Conservation (phyloP, 306 rosid genomes). For the Malus sylvestris region DNA sequence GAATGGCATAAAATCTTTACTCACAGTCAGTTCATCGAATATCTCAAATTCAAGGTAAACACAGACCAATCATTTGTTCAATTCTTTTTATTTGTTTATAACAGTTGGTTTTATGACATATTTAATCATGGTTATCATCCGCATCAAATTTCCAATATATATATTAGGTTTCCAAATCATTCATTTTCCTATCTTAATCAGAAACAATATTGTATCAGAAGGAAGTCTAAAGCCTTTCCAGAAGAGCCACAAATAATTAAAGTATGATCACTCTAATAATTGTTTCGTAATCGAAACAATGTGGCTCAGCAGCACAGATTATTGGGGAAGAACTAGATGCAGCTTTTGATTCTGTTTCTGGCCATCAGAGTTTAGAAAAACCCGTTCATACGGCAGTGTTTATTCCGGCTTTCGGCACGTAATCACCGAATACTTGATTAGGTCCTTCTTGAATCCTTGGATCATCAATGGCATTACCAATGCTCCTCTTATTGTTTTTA, state of each 20-base stretch:
- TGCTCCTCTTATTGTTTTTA: constrained; percentile 78
- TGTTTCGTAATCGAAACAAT: neutral
- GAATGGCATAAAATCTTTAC: too few relatives aligned
- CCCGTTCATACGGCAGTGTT: neutral
- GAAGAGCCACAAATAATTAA: neutral
- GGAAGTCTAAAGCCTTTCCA: neutral
- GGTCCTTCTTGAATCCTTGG: constrained; percentile 68
- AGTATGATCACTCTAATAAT: neutral
- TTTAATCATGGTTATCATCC: too few relatives aligned
- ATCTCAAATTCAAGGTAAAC: too few relatives aligned
- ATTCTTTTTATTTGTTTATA: too few relatives aligned
- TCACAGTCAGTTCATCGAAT: too few relatives aligned
- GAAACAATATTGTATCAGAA: neutral
- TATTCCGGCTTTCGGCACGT: constrained; percentile 62
- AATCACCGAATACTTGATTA: constrained; percentile 71
- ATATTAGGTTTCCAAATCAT: too few relatives aligned
- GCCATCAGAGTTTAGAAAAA: neutral
- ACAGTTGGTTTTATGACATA: too few relatives aligned
- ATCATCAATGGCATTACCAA: constrained; percentile 93
- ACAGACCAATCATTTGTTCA: too few relatives aligned
- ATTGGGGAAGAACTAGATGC: neutral
- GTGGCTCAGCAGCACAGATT: neutral
- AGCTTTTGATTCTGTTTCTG: neutral
- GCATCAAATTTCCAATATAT: too few relatives aligned
- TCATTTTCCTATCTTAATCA: too few relatives aligned